These are phyloP conservation scores for Nemania sp. DNA, from an alignment of 2,329 filamentous ascomycete species.

Conservation along the genomic window DNA sequence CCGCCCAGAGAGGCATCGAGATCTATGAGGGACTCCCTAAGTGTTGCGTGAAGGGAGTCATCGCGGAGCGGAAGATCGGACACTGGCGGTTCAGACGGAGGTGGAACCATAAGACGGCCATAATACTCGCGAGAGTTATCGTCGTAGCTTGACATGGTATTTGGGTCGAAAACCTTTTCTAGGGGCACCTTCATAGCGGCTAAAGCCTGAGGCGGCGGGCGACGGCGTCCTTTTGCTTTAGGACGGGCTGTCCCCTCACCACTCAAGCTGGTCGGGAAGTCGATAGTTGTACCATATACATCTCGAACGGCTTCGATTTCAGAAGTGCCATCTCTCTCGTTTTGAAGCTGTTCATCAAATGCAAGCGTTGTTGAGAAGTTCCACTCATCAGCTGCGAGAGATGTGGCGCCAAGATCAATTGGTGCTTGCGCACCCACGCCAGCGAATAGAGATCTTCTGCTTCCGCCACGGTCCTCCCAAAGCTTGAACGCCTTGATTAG, in stretches of 20 bases:
- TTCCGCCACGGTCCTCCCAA: conserved; percentile 77
- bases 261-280: conserved; percentile 52
- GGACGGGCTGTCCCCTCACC: conserved; percentile 58
- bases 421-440: conserved; percentile 62
- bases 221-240: conserved; percentile 57
- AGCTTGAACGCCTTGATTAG: conserved; percentile 73
- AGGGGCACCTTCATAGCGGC: conserved; percentile 62
- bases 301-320: conserved; percentile 61
- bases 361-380: conserved; percentile 69
- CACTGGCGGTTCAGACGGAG: conserved; percentile 31
- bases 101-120: conserved; percentile 50
- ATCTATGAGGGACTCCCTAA: conserved; percentile 69
- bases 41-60: conserved; percentile 55
- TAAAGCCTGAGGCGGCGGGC: conserved; percentile 62
- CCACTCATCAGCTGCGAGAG: conserved; percentile 63
- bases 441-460: conserved; percentile 67
- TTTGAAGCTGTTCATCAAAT: conserved; percentile 64
- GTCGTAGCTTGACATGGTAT: conserved; percentile 67
- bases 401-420: conserved; percentile 49
- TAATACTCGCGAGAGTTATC: conserved; percentile 68
- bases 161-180: conserved; percentile 69
- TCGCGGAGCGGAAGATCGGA: conserved; percentile 65
- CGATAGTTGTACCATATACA: conserved; percentile 62
- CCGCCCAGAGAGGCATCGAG: conserved; percentile 64
- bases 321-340: conserved; percentile 51